phyloP scores from a whole-genome alignment of 2,329 filamentous ascomycete genomes.

The Nigrospora osmanthi region DNA sequence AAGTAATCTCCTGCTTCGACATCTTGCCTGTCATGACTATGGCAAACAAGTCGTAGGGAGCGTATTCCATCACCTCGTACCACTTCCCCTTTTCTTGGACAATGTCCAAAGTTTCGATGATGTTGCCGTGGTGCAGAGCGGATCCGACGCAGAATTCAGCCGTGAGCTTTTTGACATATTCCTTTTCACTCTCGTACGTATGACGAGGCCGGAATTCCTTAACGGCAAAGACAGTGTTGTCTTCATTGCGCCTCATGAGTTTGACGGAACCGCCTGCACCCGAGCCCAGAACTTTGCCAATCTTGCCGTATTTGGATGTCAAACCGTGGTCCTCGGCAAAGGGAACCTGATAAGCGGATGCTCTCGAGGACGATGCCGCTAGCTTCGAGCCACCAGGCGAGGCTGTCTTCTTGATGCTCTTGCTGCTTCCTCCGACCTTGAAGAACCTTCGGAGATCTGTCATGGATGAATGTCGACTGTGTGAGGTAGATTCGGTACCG shows the following conservation, averaged over 20 bases:
- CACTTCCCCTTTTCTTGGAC: slow-evolving; percentile 89
- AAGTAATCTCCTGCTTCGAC: slow-evolving; percentile 82
- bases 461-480: slow-evolving; percentile 71
- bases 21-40: slow-evolving; percentile 99
- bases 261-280: slow-evolving; percentile 92
- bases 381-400: slow-evolving; percentile 50
- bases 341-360: slow-evolving; percentile 58
- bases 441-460: slow-evolving; percentile 96
- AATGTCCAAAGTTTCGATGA: slow-evolving; percentile 96
- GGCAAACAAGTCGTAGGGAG: slow-evolving; percentile 90
- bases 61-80: slow-evolving; percentile 99
- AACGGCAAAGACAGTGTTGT: slow-evolving; percentile 90
- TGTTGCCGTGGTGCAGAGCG: slow-evolving; percentile 92
- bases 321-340: slow-evolving; percentile 93
- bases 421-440: slow-evolving; percentile 64
- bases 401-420: slow-evolving; percentile 56
- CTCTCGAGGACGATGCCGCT: slow-evolving; percentile 37
- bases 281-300: slow-evolving; percentile 87
- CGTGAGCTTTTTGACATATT: slow-evolving; percentile 97
- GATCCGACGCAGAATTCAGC: slow-evolving; percentile 98
- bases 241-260: slow-evolving; percentile 86
- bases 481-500: slow-evolving; percentile 39
- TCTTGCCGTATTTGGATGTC: slow-evolving; percentile 87
- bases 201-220: slow-evolving; percentile 94
- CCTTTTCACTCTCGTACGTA: slow-evolving; percentile 86